A percentile compares a stretch with the other conserved stretches of the same genome.
Conservation (phyloP, 768 basidiomycete species). For the Lactarius hengduanensis region DNA sequence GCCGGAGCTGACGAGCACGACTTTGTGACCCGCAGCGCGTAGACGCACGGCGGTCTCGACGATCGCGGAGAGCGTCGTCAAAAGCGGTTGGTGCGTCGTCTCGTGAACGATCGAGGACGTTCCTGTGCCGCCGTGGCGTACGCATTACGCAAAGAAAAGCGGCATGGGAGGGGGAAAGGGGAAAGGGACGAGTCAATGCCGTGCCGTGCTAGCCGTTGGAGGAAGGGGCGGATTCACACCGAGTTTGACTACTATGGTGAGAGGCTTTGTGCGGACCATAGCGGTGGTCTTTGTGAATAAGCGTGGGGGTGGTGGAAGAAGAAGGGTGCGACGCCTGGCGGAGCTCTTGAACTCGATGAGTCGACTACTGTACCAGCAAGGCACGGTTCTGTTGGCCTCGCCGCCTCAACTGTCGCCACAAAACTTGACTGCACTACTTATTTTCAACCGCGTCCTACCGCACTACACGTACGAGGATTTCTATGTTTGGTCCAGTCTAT, state of each 20-base stretch:
- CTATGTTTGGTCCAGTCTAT: too few species aligned
- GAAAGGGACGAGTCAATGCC: background rate
- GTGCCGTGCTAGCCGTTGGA: background rate
- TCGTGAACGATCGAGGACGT: slow-evolving; percentile 97
- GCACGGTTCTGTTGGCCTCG: too few species aligned
- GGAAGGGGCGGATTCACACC: slow-evolving; percentile 29
- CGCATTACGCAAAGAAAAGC: background rate
- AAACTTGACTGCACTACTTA: too few species aligned
- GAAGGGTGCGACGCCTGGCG: too few species aligned
- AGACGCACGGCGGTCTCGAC: slow-evolving; percentile 88
- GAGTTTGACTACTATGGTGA: slow-evolving; percentile 35
- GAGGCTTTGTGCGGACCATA: slow-evolving; percentile 23
- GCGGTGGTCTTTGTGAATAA: background rate
- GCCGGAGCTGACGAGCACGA: slow-evolving; percentile 93
- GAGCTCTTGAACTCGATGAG: too few species aligned
- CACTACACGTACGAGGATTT: too few species aligned
- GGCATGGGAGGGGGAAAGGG: background rate
- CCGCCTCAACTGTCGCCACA: too few species aligned
- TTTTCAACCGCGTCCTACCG: too few species aligned
- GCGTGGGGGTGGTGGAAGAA: too few species aligned
- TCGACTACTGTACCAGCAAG: too few species aligned
- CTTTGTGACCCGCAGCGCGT: slow-evolving; percentile 80
- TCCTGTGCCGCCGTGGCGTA: slow-evolving; percentile 44
- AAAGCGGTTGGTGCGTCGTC: slow-evolving; percentile 84
- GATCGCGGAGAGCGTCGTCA: slow-evolving; percentile 87